Conservation (phyloP, 768 basidiomycete genomes). For the Stropharia rugosoannulata region DNA sequence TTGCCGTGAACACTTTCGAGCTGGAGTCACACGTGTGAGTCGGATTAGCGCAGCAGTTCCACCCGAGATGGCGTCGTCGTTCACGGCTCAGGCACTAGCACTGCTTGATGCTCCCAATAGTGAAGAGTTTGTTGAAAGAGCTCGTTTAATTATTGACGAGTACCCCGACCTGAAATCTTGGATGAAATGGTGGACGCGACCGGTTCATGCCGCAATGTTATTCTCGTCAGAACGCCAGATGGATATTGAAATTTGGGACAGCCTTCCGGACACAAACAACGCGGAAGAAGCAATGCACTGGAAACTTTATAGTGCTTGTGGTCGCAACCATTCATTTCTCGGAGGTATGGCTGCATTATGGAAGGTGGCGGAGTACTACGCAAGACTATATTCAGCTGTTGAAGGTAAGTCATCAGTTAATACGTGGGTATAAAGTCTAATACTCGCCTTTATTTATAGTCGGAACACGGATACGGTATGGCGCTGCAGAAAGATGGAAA, state of each 20-base stretch:
- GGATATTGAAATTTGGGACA: constrained; percentile 10
- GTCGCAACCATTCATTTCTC: constrained; percentile 12
- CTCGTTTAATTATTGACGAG: background rate
- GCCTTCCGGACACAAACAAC: constrained; percentile 4
- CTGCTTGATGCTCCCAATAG: background rate
- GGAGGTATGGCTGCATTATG: constrained; percentile 18
- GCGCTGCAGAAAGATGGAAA: constrained; percentile 27
- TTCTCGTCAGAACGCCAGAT: constrained; percentile 14
- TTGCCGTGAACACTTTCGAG: background rate
- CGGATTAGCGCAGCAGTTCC: background rate
- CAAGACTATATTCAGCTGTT: constrained; percentile 9
- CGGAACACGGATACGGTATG: constrained; percentile 21
- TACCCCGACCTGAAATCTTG: background rate
- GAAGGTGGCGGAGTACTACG: constrained; percentile 19
- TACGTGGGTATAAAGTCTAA: no score
- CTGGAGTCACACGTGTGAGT: constrained; percentile 1
- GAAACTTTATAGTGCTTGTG: constrained; percentile 5
- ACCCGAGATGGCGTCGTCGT: background rate
- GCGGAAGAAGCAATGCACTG: constrained; percentile 11
- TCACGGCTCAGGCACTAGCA: background rate
- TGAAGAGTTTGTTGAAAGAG: background rate
- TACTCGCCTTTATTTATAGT: constrained; percentile 8
- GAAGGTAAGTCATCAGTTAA: constrained; percentile 1
- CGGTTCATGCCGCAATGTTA: constrained; percentile 1
- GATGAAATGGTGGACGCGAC: constrained; percentile 1